Evolutionary conservation across 139 green algal species (phyloP), one percentile per base, ranked within the genome.

Genomic region (Coelastrella sp.): DNA sequence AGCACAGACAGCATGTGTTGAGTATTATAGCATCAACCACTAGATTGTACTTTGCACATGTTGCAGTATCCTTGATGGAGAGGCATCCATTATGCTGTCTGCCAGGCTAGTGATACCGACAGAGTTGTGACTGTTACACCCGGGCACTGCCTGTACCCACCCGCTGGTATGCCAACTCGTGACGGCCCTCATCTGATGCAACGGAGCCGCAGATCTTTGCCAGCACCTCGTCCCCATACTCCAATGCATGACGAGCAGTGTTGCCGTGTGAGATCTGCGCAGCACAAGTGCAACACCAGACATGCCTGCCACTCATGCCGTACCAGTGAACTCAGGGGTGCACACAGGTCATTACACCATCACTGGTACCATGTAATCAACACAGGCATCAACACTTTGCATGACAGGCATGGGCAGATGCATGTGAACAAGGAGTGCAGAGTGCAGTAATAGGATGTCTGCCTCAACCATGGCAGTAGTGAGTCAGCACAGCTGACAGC

Each of bases 111-210:
- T 70, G 63, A 11, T 70, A 70, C 63, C 3, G 63, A 4, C 63
- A 70, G 1, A 5, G 63, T 70, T 70, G 35, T 49, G 35, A 49
- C 35, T 49, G 35, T 49, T 49, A 49, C 35, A n/a, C 12, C 25
- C 35, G 3, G 35, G 35, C 35, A 7, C n/a, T 82, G 35, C 27
- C 11, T 19, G n/a, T 25, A 91, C 87, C 85, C 59, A 95, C 91
- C 60, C 93, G 92, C 7, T 88, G 94, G 95, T 99, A 99, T 58
- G 98, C 98, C 8, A 96, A 95, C 95, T 99, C 98, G 93, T 99
- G 98, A 8, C 98, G 96, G 19, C 92, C 96, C 94, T 99, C 98
- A 92, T 99, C 98, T 6, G 95, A 94, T 11, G 98, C 98, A 63
- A 99, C 98, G 20, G 94, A 91, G 12, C 96, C 98, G 92, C 96